Base-by-base conservation (phyloP, 2,329 filamentous ascomycete genomes). In the Elsinoe arachidis region DNA sequence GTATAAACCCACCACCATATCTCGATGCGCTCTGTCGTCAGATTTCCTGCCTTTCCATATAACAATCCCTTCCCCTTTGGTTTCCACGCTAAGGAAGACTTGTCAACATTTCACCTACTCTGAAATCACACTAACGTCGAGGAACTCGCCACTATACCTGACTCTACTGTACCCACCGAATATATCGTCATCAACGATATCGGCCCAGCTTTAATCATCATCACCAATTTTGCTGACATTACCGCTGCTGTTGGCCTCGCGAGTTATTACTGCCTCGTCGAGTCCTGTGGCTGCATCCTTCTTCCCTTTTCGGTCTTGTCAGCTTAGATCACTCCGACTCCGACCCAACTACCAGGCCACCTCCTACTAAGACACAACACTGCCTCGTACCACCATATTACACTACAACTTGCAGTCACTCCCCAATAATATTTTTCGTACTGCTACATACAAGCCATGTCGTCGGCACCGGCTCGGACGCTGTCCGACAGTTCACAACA, bases 401-500 rank as follows among this genome's bases (percentile, higher is more conserved):
- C n/a, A 6, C 26, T 51, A 26, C 21, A 34, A 21, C 14, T 33
- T 23, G 46, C 33, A 17, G 37, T 39, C 38, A 10, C 17, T 41
- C 38, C 14, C 17, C 38, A 41, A n/a, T 41, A 15, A 15, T n/a
- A 41, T 19, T 41, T 5, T 53, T 19, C 33, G 26, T 11, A 39
- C 10, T 46, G 41, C 5, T 46, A 11, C 9, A 53, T 26, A 51
- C 46, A 34, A 51, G 34, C 11, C 21, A 51, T 53, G 49, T 53
- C 49, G 54, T 56, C 54, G 23, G 54, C 54, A 37, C 39, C 54
- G 5, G 19, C 41, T 12, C 39, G 41, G 41, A 46, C 54, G 7
- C 30, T 37, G 43, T 47, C 54, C 17, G 54, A 56, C 21, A 46
- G 38, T 21, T 56, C 54, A 30, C 54, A 56, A 46, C 54, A 56